Percentiles rank a stretch among this genome's conserved stretches.
These are phyloP conservation scores for Spongospora subterranea DNA, from an alignment of 208 protist genomes.

Conservation along the genomic window DNA sequence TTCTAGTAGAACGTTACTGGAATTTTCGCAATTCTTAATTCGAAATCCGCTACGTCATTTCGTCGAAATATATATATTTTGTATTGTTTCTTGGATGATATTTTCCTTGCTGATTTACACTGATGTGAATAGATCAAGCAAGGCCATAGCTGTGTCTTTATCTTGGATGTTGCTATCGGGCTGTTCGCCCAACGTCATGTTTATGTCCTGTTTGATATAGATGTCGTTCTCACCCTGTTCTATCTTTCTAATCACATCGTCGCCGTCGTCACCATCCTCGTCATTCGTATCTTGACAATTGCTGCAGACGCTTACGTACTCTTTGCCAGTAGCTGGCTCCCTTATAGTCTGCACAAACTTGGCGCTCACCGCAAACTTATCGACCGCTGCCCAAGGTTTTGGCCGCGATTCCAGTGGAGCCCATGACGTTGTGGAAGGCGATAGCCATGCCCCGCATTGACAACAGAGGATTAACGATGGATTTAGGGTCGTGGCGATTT, in stretches of 20 bases:
- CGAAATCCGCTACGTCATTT: too few relatives aligned
- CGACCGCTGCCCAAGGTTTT: background rate
- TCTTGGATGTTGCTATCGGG: conserved; percentile 17
- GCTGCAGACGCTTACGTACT: background rate
- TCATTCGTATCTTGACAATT: background rate
- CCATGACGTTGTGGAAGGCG: background rate
- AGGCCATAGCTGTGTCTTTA: conserved; percentile 8
- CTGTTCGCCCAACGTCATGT: background rate
- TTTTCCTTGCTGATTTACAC: too few relatives aligned
- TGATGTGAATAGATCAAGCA: conserved; percentile 41
- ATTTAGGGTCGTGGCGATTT: background rate
- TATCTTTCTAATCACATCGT: too few relatives aligned
- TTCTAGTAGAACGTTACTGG: too few relatives aligned
- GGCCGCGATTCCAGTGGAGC: background rate
- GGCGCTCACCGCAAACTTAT: background rate
- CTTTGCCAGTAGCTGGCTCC: background rate
- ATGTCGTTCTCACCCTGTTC: background rate
- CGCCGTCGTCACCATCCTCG: background rate
- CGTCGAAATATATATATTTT: too few relatives aligned
- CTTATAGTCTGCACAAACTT: background rate
- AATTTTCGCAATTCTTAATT: too few relatives aligned
- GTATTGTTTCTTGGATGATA: too few relatives aligned
- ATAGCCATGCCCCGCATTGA: background rate
- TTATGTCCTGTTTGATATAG: too few relatives aligned
- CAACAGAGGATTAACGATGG: background rate